Conservation (phyloP, 805 yeast genomes). For the Kazachstania bromeliacearum region DNA sequence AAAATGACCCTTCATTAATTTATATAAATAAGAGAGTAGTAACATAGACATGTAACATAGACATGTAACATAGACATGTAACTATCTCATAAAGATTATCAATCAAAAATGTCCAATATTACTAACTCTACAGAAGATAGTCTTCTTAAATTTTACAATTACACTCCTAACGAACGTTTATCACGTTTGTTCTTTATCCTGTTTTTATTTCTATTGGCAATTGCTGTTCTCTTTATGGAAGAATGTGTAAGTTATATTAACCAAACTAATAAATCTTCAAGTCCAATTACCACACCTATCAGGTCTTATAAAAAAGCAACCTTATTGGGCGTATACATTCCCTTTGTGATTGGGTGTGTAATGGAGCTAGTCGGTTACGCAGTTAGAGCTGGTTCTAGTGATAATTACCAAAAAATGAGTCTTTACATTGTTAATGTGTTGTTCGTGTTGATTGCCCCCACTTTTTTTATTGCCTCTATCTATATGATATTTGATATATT, state of each 20-base stretch:
- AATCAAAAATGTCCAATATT: not conserved
- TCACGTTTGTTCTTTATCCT: conserved; percentile 8
- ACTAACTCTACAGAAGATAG: too few relatives aligned
- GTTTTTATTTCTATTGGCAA: conserved; percentile 6
- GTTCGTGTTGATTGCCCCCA: conserved; percentile 27
- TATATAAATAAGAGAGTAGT: too few relatives aligned
- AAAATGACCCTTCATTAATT: too few relatives aligned
- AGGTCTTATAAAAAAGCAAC: not conserved
- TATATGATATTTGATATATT: conserved; percentile 27
- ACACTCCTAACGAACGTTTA: conserved; percentile 10
- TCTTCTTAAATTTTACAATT: conserved; percentile 14
- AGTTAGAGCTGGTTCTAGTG: conserved; percentile 13
- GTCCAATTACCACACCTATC: not conserved
- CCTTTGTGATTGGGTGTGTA: conserved; percentile 20
- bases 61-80: too few relatives aligned
- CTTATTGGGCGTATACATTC: conserved; percentile 11
- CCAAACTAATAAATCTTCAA: conserved; percentile 1
- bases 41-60: too few relatives aligned
- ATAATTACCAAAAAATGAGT: conserved; percentile 4
- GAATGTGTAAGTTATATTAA: conserved; percentile 1
- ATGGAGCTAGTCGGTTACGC: conserved; percentile 23
- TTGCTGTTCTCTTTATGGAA: not conserved
- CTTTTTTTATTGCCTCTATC: conserved; percentile 27
- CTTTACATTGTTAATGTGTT: conserved; percentile 23
- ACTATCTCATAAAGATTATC: too few relatives aligned